Conservation (phyloP, 208 protist species). For the Crithidia brevicula region DNA sequence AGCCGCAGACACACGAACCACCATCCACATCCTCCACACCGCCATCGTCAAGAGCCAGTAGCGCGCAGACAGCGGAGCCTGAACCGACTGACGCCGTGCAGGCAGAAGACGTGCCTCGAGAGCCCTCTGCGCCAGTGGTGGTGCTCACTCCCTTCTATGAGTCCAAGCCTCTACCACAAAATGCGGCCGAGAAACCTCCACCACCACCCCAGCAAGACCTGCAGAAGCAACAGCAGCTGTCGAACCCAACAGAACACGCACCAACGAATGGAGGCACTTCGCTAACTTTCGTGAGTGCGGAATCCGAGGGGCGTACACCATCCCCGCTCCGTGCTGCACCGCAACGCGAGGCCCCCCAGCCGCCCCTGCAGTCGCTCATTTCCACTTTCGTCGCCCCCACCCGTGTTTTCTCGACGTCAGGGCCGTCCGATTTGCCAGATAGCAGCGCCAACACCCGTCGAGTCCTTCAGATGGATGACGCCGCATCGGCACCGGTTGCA, state of each 20-base stretch:
- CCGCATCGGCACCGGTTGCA: too few species aligned
- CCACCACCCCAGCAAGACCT: not conserved
- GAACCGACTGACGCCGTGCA: too few species aligned
- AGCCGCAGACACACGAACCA: too few species aligned
- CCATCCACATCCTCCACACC: not conserved
- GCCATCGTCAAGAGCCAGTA: conserved; percentile 9
- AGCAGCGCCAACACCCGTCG: not conserved
- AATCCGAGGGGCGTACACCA: conserved; percentile 11
- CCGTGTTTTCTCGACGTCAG: too few species aligned
- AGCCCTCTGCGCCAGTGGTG: not conserved
- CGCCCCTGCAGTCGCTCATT: conserved; percentile 3
- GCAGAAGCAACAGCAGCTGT: not conserved
- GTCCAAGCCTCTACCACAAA: not conserved
- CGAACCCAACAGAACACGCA: not conserved
- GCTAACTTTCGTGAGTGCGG: too few species aligned
- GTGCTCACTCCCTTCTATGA: conserved; percentile 2
- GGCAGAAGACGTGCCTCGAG: not conserved
- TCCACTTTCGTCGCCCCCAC: too few species aligned
- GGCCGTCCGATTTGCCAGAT: too few species aligned
- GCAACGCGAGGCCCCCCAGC: conserved; percentile 6
- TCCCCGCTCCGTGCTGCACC: conserved; percentile 26
- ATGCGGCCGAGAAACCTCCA: not conserved
- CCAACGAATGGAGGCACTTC: not conserved
- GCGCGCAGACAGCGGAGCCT: conserved; percentile 9
- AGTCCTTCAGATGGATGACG: not conserved